Percentiles rank a stretch among this genome's conserved stretches.
Conservation (phyloP, 495 filamentous ascomycete genomes). For the Opeltia flavorubescens region DNA sequence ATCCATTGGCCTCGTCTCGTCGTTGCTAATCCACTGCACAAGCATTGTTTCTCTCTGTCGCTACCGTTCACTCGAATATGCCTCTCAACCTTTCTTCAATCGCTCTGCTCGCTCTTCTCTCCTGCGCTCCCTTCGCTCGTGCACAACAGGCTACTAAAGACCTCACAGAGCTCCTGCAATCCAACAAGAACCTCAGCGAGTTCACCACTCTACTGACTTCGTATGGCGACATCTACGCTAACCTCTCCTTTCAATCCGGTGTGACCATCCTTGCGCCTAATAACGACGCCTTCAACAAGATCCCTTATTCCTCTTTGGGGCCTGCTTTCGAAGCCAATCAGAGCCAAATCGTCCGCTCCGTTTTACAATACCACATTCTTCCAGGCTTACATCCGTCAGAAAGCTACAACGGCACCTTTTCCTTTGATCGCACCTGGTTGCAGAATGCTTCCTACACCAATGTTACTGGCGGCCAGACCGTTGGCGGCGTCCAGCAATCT, state of each 20-base stretch:
- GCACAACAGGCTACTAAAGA: slow-evolving; percentile 3
- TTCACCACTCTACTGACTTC: slow-evolving; percentile 4
- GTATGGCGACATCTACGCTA: slow-evolving; percentile 7
- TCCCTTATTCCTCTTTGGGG: slow-evolving; percentile 9
- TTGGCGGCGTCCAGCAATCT: slow-evolving; percentile 20
- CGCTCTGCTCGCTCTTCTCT: not conserved
- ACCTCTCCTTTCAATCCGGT: slow-evolving; percentile 6
- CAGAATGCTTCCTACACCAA: slow-evolving; percentile 34
- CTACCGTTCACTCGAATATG: not conserved
- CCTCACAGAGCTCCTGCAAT: slow-evolving; percentile 5
- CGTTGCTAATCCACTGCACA: too few relatives aligned
- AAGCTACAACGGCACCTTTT: slow-evolving; percentile 6
- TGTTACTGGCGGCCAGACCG: slow-evolving; percentile 33
- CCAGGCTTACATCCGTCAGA: slow-evolving; percentile 2
- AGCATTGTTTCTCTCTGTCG: not conserved
- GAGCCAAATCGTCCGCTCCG: slow-evolving; percentile 5
- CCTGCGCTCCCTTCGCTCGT: not conserved
- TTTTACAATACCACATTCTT: slow-evolving; percentile 10
- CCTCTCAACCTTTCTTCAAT: not conserved
- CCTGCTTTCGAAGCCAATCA: slow-evolving; percentile 6
- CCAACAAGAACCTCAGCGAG: slow-evolving; percentile 4
- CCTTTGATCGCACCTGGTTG: slow-evolving; percentile 16
- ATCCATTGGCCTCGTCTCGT: too few relatives aligned
- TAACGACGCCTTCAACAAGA: slow-evolving; percentile 12
- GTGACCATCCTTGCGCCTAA: slow-evolving; percentile 11